These are phyloP conservation scores for Chimonanthus praecox DNA, from an alignment of 164 flowering plant genomes.

Conservation along the genomic window DNA sequence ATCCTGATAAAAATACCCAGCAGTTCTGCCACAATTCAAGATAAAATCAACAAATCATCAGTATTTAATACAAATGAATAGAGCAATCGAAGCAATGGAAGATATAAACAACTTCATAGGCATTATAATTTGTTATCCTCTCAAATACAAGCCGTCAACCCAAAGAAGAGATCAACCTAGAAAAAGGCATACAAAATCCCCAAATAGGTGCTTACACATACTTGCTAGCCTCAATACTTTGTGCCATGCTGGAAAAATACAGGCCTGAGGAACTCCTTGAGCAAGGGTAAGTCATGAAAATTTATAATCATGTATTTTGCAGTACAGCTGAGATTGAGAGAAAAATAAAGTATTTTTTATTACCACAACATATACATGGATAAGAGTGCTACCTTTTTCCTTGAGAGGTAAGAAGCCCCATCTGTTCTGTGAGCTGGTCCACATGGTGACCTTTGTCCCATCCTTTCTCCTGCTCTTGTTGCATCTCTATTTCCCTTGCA, in stretches of 20 bases:
- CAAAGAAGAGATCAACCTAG: neutral
- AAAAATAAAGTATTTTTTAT: neutral
- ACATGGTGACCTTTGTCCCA: constrained; percentile 28
- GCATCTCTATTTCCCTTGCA: constrained; percentile 22
- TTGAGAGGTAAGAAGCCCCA: constrained; percentile 50
- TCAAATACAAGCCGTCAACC: neutral
- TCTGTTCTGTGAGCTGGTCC: constrained; percentile 52
- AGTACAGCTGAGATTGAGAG: neutral
- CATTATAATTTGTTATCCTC: neutral
- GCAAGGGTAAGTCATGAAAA: neutral
- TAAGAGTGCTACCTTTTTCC: neutral
- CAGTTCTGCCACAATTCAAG: neutral
- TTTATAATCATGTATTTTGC: neutral
- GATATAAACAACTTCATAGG: neutral
- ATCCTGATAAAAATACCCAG: neutral
- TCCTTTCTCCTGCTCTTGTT: constrained; percentile 18
- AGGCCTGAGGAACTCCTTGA: neutral
- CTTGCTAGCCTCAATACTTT: neutral
- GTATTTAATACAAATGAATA: neutral
- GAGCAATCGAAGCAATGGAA: neutral
- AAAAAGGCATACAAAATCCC: neutral
- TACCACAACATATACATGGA: neutral
- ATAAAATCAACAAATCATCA: neutral
- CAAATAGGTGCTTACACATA: neutral
- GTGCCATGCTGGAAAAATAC: neutral